Percentiles rank a stretch among this genome's conserved stretches.
Conservation (phyloP, 768 basidiomycete genomes). For the Collybia sordida region DNA sequence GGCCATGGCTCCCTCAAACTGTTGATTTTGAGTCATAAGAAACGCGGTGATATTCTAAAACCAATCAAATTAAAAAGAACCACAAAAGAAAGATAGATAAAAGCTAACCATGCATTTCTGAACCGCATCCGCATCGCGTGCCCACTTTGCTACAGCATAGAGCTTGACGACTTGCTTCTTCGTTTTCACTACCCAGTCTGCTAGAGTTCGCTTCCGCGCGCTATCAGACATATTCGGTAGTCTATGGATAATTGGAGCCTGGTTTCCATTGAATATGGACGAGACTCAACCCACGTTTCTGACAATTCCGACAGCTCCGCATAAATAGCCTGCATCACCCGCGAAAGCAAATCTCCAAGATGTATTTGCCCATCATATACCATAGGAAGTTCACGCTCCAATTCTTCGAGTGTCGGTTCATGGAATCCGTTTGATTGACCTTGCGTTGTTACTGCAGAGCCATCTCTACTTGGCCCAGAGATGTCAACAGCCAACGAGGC, state of each 20-base stretch:
- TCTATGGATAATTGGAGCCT: slow-evolving; percentile 25
- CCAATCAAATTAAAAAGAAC: slow-evolving; percentile 5
- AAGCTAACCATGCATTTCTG: slow-evolving; percentile 80
- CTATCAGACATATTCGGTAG: slow-evolving; percentile 83
- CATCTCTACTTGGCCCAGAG: background rate
- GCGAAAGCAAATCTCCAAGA: slow-evolving; percentile 71
- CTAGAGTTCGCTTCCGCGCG: slow-evolving; percentile 76
- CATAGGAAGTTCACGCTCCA: slow-evolving; percentile 73
- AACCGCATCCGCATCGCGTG: slow-evolving; percentile 77
- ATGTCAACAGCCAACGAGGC: background rate
- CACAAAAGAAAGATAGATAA: background rate
- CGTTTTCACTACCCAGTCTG: slow-evolving; percentile 88
- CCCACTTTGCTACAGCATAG: slow-evolving; percentile 86
- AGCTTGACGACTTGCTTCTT: slow-evolving; percentile 90
- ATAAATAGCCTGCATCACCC: slow-evolving; percentile 78
- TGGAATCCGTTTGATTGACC: slow-evolving; percentile 22
- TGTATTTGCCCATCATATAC: slow-evolving; percentile 75
- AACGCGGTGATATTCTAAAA: slow-evolving; percentile 83
- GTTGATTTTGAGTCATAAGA: slow-evolving; percentile 80
- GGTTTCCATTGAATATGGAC: background rate
- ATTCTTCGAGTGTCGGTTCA: slow-evolving; percentile 46
- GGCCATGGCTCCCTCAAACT: slow-evolving; percentile 71
- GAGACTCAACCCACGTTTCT: slow-evolving; percentile 68
- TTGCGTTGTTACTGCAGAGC: background rate
- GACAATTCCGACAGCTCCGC: slow-evolving; percentile 80